phyloP scores from a whole-genome alignment of 2,329 filamentous ascomycete species.

The Dactylellina haptotyla region DNA sequence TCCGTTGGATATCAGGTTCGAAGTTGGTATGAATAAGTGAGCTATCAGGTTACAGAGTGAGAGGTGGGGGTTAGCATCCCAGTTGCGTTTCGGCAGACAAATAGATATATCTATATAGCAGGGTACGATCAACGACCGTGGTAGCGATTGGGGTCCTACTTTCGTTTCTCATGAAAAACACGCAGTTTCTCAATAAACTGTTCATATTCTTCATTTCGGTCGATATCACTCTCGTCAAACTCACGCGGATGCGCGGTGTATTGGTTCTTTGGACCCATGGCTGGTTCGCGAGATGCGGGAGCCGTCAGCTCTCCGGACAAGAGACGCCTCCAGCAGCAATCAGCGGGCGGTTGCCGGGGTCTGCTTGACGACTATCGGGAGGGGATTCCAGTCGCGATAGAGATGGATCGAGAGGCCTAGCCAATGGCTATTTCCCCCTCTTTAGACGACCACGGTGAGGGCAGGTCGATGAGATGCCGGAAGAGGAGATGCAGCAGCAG shows the following conservation, averaged over 20 bases:
- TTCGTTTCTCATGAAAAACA: constrained; percentile 80
- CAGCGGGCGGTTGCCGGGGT: neutral
- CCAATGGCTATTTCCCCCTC: too few relatives aligned
- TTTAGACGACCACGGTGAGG: too few relatives aligned
- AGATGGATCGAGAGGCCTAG: too few relatives aligned
- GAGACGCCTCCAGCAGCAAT: constrained; percentile 4
- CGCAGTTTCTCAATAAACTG: constrained; percentile 79
- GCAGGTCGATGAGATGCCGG: neutral
- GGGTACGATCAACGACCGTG: too few relatives aligned
- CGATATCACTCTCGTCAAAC: constrained; percentile 63
- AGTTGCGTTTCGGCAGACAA: too few relatives aligned
- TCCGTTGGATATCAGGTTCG: constrained; percentile 81
- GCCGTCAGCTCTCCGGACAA: neutral
- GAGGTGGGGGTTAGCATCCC: neutral
- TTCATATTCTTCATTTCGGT: constrained; percentile 75
- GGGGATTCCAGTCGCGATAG: constrained; percentile 42
- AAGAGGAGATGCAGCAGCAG: neutral
- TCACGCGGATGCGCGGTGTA: constrained; percentile 54
- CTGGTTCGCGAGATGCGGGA: constrained; percentile 36
- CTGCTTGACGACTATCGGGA: neutral
- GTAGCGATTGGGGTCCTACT: constrained; percentile 64
- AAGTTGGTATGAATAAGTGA: constrained; percentile 76
- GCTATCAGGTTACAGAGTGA: constrained; percentile 15
- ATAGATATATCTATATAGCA: too few relatives aligned
- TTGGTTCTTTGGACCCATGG: constrained; percentile 60